Percentiles rank a stretch among this genome's conserved stretches.
Conservation (phyloP, 768 basidiomycete genomes). For the Lentinula aciculospora region DNA sequence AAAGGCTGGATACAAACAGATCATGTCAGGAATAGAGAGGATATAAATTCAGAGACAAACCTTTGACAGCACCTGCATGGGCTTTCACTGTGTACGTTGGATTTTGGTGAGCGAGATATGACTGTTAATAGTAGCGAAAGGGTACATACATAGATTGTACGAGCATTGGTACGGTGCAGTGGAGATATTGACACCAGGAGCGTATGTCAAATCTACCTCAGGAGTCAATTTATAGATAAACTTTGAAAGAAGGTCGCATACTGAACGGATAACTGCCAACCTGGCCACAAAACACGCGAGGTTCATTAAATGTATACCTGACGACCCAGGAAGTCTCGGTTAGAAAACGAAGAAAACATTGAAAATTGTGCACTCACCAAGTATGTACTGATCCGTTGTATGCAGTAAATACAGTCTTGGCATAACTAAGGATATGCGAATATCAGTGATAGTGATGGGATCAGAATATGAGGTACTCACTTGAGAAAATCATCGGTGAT, state of each 20-base stretch:
- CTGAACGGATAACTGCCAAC: conserved; percentile 37
- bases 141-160: conserved; percentile 34
- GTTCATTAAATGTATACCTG: conserved; percentile 51
- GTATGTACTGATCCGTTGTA: conserved; percentile 44
- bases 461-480: conserved; percentile 19
- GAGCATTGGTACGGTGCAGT: conserved; percentile 37
- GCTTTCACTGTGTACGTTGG: conserved; percentile 42
- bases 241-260: conserved; percentile 15
- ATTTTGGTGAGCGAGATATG: background rate
- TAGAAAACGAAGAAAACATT: background rate
- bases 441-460: background rate
- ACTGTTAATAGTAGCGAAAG: background rate
- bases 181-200: conserved; percentile 35
- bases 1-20: conserved; percentile 31
- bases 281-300: conserved; percentile 37
- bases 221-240: background rate
- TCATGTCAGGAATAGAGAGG: background rate
- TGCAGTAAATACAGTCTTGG: conserved; percentile 41
- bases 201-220: conserved; percentile 27
- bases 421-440: conserved; percentile 28
- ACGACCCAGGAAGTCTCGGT: background rate
- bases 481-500: conserved; percentile 44
- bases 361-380: conserved; percentile 22
- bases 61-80: conserved; percentile 45
- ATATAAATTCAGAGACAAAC: conserved; percentile 16